Conservation (phyloP, 2,329 filamentous ascomycete genomes). For the Didymella pomorum region DNA sequence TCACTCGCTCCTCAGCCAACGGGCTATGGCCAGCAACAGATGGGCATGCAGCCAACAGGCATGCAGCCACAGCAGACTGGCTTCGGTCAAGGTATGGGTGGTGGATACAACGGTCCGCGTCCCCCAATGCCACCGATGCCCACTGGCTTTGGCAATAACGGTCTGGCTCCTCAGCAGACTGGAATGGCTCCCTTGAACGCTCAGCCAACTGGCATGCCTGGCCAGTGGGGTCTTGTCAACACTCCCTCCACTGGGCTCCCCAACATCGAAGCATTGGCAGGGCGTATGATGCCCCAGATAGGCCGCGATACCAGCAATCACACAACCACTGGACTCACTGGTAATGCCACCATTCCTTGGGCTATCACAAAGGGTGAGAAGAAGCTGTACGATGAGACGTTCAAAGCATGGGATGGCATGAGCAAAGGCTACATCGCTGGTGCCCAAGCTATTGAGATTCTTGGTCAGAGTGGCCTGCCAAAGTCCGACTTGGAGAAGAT, state of each 20-base stretch:
- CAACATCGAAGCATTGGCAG: conserved; percentile 90
- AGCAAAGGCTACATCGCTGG: conserved; percentile 91
- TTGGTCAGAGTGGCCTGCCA: conserved; percentile 92
- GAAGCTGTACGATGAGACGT: conserved; percentile 92
- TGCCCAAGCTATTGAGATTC: conserved; percentile 93
- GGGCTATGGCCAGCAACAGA: conserved; percentile 69
- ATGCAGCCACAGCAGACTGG: conserved; percentile 60
- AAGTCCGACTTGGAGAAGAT: conserved; percentile 89
- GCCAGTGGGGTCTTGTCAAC: conserved; percentile 99
- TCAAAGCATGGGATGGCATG: conserved; percentile 95
- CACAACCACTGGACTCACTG: conserved; percentile 85
- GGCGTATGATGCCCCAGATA: conserved; percentile 96
- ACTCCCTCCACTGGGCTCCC: conserved; percentile 87
- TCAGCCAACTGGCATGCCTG: conserved; percentile 92
- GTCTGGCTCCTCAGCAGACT: conserved; percentile 67
- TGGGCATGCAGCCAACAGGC: conserved; percentile 40
- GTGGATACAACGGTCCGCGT: conserved; percentile 80
- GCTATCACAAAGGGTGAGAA: conserved; percentile 99
- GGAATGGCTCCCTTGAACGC: conserved; percentile 76
- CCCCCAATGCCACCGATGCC: conserved; percentile 87
- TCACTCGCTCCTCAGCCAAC: conserved; percentile 63
- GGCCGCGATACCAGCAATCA: conserved; percentile 83
- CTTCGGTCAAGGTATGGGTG: conserved; percentile 72
- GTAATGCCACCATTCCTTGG: conserved; percentile 97
- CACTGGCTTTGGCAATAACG: conserved; percentile 53